Evolutionary conservation across 2,329 filamentous ascomycete genomes (phyloP), one percentile per base, ranked within the genome.

Genomic region (Dryadomyces sulphureus): DNA sequence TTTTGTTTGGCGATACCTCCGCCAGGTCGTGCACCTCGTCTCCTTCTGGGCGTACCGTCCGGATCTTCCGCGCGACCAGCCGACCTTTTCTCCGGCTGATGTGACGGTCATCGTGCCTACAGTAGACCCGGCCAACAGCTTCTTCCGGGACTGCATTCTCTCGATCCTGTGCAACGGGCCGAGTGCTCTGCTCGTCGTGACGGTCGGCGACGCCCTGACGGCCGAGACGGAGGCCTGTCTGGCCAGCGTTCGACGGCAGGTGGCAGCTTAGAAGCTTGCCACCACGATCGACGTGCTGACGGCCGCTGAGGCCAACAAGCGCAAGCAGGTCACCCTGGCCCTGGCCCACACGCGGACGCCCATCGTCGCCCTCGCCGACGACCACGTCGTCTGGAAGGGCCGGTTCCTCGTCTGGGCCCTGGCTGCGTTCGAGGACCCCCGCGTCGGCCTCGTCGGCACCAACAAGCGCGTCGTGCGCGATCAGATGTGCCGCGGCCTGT

Each of bases 391-490:
- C 53, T 76, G 70, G 72, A 60, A 52, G 4, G 27, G 50, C 0
- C 49, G 49, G 0, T 71, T 73, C 49, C 58, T 77, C 1, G 40
- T 54, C 0, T 57, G 63, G 0, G 50, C 69, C 0, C 56, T 76
- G 0, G 65, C 67, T 0, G 60, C 67, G 0, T 70, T 71, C 22
- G 48, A 53, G 30, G 60, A 77, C 27, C 45, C 53, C 1, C 46
- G 51, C 0, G 68, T 79, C 1, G 76, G 73, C 1, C 61, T 70
- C 7, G 75, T 77, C 0, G 75, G 69, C 1, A 76, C 74, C 7
- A 69, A 68, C 54, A 79, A 80, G 58, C 64, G 64, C 0, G 72
- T 75, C 7, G 59, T 61, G 6, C 66, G 71, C 2, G 60, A 61
- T 5, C 53, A 48, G 7, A 45, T 46, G 0, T 51, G 52, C 0